Evolutionary conservation across 2,329 filamentous ascomycete genomes (phyloP).

Genomic region (Chalara sp.): DNA sequence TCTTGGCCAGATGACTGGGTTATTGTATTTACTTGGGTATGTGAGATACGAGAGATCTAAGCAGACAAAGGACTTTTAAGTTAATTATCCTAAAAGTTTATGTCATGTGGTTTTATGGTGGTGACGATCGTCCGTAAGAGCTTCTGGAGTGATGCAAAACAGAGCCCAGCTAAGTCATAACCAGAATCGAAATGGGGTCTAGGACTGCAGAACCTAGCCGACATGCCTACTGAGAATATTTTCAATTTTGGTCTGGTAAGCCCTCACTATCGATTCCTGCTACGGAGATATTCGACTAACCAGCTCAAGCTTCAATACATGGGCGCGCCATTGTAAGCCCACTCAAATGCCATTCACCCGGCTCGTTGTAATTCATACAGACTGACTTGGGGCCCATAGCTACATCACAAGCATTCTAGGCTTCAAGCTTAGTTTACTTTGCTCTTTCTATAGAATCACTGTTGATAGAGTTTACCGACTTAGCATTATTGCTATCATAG

Average conservation of each 20-base stretch:
- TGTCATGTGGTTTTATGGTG: slow-evolving; percentile 29
- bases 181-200: slow-evolving; percentile 39
- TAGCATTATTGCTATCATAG: slow-evolving; percentile 28
- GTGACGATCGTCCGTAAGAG: slow-evolving; percentile 31
- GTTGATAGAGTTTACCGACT: slow-evolving; percentile 30
- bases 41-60: neutral
- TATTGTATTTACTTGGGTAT: slow-evolving; percentile 27
- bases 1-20: slow-evolving; percentile 25
- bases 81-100: slow-evolving; percentile 2
- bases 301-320: slow-evolving; percentile 31
- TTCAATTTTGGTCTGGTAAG: slow-evolving; percentile 33
- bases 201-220: slow-evolving; percentile 28
- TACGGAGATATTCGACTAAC: neutral
- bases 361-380: no score
- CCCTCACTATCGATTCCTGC: neutral
- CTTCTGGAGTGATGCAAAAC: neutral
- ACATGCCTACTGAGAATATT: slow-evolving; percentile 33
- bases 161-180: neutral
- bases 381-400: slow-evolving; percentile 14
- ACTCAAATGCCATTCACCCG: neutral
- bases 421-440: slow-evolving; percentile 40
- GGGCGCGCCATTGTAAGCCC: slow-evolving; percentile 35
- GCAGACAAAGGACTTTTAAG: neutral
- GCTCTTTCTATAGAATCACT: slow-evolving; percentile 39
- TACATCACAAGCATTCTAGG: slow-evolving; percentile 37